Percentiles rank a stretch among this genome's conserved stretches.
Evolutionary conservation across 495 filamentous ascomycete species (phyloP).

Genomic region (Tuber umbilicatum): DNA sequence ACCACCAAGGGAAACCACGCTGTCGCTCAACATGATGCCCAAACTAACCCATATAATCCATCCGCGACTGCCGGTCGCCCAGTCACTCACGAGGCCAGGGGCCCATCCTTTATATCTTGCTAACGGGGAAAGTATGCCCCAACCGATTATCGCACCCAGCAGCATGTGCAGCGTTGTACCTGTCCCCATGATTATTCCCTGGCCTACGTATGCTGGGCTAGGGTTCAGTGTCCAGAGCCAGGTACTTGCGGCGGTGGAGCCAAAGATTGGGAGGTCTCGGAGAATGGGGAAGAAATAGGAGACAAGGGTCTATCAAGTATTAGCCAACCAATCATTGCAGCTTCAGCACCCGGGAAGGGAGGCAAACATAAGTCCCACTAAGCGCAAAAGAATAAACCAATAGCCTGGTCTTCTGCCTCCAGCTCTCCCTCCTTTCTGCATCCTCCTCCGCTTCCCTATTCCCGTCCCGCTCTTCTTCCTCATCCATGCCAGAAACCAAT

Average conservation of each 20-base stretch:
- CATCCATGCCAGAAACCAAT: not conserved
- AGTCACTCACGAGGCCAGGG: slow-evolving; percentile 74
- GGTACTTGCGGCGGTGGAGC: slow-evolving; percentile 59
- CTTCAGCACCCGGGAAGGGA: slow-evolving; percentile 51
- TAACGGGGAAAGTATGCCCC: slow-evolving; percentile 83
- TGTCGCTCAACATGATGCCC: slow-evolving; percentile 94
- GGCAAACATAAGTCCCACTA: slow-evolving; percentile 35
- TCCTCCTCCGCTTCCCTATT: slow-evolving; percentile 14
- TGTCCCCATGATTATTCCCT: slow-evolving; percentile 83
- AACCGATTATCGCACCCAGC: slow-evolving; percentile 79
- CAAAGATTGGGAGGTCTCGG: slow-evolving; percentile 78
- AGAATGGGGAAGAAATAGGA: slow-evolving; percentile 88
- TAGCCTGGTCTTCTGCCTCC: slow-evolving; percentile 51
- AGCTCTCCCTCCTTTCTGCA: slow-evolving; percentile 42
- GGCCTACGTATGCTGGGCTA: slow-evolving; percentile 85
- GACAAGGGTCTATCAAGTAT: slow-evolving; percentile 58
- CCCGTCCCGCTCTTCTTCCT: not conserved
- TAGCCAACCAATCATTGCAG: slow-evolving; percentile 43
- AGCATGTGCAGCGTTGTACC: slow-evolving; percentile 94
- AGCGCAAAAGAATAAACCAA: slow-evolving; percentile 44
- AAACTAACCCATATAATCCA: slow-evolving; percentile 97
- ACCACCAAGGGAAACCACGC: slow-evolving; percentile 78
- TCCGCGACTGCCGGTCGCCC: slow-evolving; percentile 85
- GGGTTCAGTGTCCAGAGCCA: slow-evolving; percentile 98
- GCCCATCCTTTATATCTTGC: slow-evolving; percentile 85